Conservation (phyloP, 2,329 filamentous ascomycete genomes). For the Pestalotiopsis sp. region DNA sequence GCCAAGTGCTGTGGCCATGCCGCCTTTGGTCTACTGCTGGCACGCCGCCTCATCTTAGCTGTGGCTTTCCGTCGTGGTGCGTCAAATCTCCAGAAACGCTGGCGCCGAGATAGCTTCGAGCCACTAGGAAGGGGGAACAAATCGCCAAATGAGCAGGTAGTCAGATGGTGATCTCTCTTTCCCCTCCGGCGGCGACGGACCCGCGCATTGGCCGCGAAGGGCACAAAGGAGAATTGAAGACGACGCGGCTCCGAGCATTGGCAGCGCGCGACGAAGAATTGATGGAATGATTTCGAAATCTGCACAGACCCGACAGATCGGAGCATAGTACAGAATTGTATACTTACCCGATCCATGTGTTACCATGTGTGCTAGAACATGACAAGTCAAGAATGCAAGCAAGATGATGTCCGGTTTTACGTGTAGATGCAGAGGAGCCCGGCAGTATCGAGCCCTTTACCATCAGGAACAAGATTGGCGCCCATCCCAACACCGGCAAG, state of each 20-base stretch:
- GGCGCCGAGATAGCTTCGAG: conserved; percentile 1
- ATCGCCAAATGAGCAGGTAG: neutral
- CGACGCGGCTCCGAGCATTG: neutral
- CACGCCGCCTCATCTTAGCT: neutral
- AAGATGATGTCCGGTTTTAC: neutral
- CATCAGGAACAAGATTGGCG: neutral
- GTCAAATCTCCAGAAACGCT: conserved; percentile 1
- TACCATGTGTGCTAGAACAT: neutral
- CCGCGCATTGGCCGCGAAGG: neutral
- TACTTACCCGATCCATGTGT: neutral
- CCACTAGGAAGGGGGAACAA: neutral
- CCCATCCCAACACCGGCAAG: neutral
- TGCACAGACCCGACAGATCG: neutral
- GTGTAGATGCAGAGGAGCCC: neutral
- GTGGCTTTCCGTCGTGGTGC: neutral
- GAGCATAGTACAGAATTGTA: neutral
- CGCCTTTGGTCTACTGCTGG: neutral
- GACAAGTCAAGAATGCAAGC: neutral
- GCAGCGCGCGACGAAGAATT: neutral
- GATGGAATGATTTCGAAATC: neutral
- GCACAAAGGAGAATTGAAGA: neutral
- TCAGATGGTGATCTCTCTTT: neutral
- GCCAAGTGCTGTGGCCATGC: neutral
- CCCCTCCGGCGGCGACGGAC: neutral
- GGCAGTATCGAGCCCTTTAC: neutral